A percentile compares a stretch with the other conserved stretches of the same genome.
Evolutionary conservation across 495 filamentous ascomycete genomes (phyloP).

Genomic region (Penicillium pulvis): DNA sequence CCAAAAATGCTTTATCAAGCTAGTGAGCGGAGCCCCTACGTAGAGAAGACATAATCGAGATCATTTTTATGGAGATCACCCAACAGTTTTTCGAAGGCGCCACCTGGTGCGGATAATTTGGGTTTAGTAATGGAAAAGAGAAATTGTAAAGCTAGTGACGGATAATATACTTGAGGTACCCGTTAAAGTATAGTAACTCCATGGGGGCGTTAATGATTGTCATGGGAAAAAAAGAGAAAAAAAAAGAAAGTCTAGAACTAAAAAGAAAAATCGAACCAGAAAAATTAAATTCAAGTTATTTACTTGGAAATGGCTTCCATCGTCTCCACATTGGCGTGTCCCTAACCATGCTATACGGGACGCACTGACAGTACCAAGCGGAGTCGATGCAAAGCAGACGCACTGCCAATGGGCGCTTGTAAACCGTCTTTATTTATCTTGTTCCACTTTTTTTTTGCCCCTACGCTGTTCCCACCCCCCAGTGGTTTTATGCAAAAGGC

Average conservation of each 20-base stretch:
- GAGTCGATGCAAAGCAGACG: slow-evolving; percentile 27
- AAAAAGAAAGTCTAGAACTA: not conserved
- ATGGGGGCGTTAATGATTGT: not conserved
- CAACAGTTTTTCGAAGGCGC: slow-evolving; percentile 16
- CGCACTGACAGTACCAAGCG: slow-evolving; percentile 30
- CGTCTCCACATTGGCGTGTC: slow-evolving; percentile 22
- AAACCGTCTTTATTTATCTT: slow-evolving; percentile 26
- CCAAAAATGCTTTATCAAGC: slow-evolving; percentile 4
- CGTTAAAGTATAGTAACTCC: not conserved
- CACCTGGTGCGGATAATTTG: slow-evolving; percentile 21
- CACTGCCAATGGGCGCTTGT: slow-evolving; percentile 25
- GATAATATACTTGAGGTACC: not conserved
- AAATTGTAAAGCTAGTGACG: too few relatives aligned
- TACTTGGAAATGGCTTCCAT: slow-evolving; percentile 4
- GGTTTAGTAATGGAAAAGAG: not conserved
- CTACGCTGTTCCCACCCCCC: slow-evolving; percentile 1
- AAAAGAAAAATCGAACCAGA: not conserved
- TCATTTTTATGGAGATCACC: slow-evolving; percentile 18
- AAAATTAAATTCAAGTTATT: slow-evolving; percentile 3
- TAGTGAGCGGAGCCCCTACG: slow-evolving; percentile 6
- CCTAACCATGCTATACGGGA: slow-evolving; percentile 23
- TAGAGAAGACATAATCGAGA: slow-evolving; percentile 11
- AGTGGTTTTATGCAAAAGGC: not conserved
- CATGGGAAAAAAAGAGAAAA: not conserved
- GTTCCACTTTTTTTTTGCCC: slow-evolving; percentile 23